Conservation (phyloP, 2,329 filamentous ascomycete genomes). For the Trichoderma sp. region DNA sequence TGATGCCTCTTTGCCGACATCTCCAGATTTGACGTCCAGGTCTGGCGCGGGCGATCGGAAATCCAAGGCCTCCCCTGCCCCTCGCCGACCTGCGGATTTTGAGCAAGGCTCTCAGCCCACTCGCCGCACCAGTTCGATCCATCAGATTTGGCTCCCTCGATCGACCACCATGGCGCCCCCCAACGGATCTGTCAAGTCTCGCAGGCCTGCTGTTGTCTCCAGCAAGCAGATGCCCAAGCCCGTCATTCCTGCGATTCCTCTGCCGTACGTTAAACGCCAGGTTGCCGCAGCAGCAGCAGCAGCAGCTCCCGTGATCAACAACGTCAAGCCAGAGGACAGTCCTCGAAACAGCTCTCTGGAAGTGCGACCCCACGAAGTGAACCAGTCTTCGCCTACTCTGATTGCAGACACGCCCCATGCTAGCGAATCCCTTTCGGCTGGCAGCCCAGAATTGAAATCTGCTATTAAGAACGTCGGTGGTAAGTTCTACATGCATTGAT, state of each 20-base stretch:
- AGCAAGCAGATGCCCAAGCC: conserved; percentile 35
- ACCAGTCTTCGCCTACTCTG: conserved; percentile 2
- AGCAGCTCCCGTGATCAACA: conserved; percentile 27
- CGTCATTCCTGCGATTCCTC: conserved; percentile 40
- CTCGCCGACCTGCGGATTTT: conserved; percentile 25
- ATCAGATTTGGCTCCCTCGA: background rate
- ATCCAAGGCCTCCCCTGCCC: conserved; percentile 26
- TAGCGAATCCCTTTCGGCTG: conserved; percentile 8
- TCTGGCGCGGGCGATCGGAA: conserved; percentile 28
- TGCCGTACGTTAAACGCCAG: conserved; percentile 41
- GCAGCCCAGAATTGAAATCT: background rate
- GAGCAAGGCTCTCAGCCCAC: conserved; percentile 17
- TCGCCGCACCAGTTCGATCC: conserved; percentile 8
- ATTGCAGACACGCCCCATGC: conserved; percentile 2
- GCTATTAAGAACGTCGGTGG: background rate
- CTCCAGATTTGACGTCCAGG: conserved; percentile 32
- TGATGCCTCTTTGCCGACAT: conserved; percentile 35
- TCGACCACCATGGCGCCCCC: conserved; percentile 34
- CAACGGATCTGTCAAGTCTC: conserved; percentile 35
- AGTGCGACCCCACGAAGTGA: background rate
- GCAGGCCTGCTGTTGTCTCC: conserved; percentile 25
- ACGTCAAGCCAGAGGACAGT: background rate
- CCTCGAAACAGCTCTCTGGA: background rate
- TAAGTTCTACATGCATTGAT: conserved; percentile 1
- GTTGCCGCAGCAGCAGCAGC: conserved; percentile 34